A percentile compares a stretch with the other conserved stretches of the same genome.
These are phyloP conservation scores for Mortierella sp. DNA, from an alignment of 371 early-diverging fungal genomes.

Conservation along the genomic window DNA sequence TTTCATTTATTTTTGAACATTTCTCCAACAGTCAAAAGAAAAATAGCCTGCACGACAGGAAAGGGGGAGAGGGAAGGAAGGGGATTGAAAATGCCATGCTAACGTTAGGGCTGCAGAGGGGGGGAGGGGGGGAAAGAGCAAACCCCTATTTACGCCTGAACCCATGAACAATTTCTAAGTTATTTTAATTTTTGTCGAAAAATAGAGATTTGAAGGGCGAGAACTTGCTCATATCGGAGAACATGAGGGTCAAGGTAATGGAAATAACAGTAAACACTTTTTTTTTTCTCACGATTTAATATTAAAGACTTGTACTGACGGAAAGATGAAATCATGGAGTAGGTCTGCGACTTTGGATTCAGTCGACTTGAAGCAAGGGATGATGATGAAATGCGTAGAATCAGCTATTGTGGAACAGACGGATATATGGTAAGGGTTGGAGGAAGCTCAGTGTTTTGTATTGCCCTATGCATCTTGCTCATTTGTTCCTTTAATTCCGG, in stretches of 20 bases:
- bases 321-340: not conserved
- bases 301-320: not conserved
- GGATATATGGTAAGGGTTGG: slow-evolving; percentile 50
- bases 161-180: slow-evolving; percentile 6
- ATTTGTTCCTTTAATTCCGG: not conserved
- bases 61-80: not conserved
- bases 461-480: not conserved
- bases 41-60: not conserved
- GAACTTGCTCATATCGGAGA: slow-evolving; percentile 51
- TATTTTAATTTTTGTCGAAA: not conserved
- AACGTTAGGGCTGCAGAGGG: slow-evolving; percentile 8
- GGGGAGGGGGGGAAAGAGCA: not conserved
- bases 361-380: slow-evolving; percentile 58
- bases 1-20: not conserved
- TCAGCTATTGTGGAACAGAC: slow-evolving; percentile 73
- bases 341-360: slow-evolving; percentile 75
- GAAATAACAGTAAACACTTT: not conserved
- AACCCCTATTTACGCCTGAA: slow-evolving; percentile 3
- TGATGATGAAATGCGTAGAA: slow-evolving; percentile 61
- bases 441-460: not conserved
- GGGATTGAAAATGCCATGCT: slow-evolving; percentile 4
- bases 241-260: slow-evolving; percentile 55
- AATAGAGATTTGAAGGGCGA: slow-evolving; percentile 51
- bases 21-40: not conserved
- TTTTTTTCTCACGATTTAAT: not conserved